These are phyloP conservation scores for Cryptococcus maquisensis DNA, from an alignment of 1,284 basidiomycete species.

Conservation along the genomic window DNA sequence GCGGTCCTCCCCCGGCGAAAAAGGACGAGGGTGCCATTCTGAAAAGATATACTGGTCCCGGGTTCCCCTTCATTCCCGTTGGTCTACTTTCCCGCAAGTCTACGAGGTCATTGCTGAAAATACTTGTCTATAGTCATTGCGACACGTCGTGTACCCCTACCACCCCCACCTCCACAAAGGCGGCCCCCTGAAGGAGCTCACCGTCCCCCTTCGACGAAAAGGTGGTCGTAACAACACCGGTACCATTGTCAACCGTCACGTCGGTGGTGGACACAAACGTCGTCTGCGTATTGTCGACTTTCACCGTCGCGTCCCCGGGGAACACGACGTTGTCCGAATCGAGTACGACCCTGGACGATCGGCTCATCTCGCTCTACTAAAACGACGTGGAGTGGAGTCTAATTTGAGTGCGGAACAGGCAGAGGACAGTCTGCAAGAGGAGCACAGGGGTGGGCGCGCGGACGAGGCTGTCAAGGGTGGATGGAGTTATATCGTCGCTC, in stretches of 20 bases:
- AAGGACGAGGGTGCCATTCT: conserved; percentile 28
- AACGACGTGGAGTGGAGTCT: conserved; percentile 39
- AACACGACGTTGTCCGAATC: conserved; percentile 84
- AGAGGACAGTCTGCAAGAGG: conserved; percentile 18
- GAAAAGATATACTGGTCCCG: conserved; percentile 42
- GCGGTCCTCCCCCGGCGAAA: conserved; percentile 18
- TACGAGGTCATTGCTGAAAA: neutral
- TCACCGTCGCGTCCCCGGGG: conserved; percentile 66
- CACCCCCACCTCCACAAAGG: conserved; percentile 80
- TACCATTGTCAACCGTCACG: conserved; percentile 78
- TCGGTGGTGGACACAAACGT: conserved; percentile 86
- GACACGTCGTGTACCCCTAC: conserved; percentile 77
- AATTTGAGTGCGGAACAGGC: conserved; percentile 25
- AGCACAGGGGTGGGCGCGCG: conserved; percentile 10
- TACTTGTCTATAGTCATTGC: conserved; percentile 55
- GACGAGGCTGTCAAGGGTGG: conserved; percentile 42
- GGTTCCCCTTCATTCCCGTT: conserved; percentile 45
- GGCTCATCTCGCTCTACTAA: conserved; percentile 86
- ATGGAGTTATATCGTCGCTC: conserved; percentile 82
- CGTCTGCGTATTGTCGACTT: conserved; percentile 88
- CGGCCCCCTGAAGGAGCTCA: conserved; percentile 75
- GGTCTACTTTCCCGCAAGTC: conserved; percentile 8
- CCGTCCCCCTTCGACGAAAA: conserved; percentile 72
- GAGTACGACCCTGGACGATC: conserved; percentile 95
- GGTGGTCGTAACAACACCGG: conserved; percentile 83